Percentiles rank a stretch among this genome's conserved stretches.
Evolutionary conservation across 108 stramenopile genomes (phyloP).

Genomic region (Nitzschia palea): DNA sequence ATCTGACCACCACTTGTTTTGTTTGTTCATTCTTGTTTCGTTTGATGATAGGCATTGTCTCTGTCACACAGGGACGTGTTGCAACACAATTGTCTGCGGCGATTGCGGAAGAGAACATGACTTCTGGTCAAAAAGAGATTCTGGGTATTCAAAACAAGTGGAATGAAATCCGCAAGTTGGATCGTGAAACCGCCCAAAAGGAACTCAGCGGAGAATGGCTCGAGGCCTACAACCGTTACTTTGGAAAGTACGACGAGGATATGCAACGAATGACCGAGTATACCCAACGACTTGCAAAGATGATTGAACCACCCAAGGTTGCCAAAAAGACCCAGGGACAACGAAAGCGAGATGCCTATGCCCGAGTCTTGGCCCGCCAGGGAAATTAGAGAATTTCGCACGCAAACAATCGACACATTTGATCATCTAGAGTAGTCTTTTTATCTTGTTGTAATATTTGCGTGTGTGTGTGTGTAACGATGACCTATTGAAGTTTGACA

Average conservation of each 20-base stretch:
- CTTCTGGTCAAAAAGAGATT: constrained; percentile 35
- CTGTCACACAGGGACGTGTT: constrained; percentile 21
- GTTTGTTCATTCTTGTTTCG: not conserved
- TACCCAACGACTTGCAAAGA: constrained; percentile 47
- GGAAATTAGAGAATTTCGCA: too few species aligned
- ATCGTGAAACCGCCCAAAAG: constrained; percentile 56
- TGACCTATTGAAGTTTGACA: too few species aligned
- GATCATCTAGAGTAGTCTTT: too few species aligned
- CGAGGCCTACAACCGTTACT: constrained; percentile 73
- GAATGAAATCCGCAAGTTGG: constrained; percentile 59
- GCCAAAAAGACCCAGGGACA: constrained; percentile 76
- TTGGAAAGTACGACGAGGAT: constrained; percentile 60
- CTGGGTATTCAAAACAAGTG: constrained; percentile 54
- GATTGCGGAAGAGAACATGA: constrained; percentile 52
- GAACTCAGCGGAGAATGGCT: constrained; percentile 69
- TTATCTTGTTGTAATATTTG: too few species aligned
- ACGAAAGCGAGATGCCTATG: constrained; percentile 68
- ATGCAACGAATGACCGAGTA: constrained; percentile 68
- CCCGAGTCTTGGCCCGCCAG: constrained; percentile 39
- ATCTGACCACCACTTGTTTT: not conserved
- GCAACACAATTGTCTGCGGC: constrained; percentile 33
- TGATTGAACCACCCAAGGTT: constrained; percentile 68
- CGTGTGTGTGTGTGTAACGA: too few species aligned
- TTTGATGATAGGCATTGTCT: constrained; percentile 14
- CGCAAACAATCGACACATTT: too few species aligned